Evolutionary conservation across 768 basidiomycete genomes (phyloP), one percentile per base, ranked within the genome.

Genomic region (Boletus tylopilopsis): DNA sequence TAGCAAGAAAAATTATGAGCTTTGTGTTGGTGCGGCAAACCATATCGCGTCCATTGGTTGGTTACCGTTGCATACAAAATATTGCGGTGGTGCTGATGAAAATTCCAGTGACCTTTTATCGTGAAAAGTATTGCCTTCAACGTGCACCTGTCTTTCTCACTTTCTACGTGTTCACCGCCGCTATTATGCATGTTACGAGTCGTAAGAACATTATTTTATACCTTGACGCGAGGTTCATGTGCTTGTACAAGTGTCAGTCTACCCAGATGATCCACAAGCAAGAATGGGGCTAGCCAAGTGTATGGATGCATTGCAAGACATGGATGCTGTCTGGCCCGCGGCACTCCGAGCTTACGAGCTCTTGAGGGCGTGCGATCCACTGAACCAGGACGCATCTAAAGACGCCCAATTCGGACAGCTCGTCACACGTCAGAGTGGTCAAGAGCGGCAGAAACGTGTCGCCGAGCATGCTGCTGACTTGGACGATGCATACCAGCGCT

Each of bases 151-250:
- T 83, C 5, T 90, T 88, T 62, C 68, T 88, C 24, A 84, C 79
- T 58, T 91, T 89, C 61, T 90, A 89, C 59, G 73, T 88, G 15
- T 91, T 91, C 70, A 84, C 84, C 3, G 87, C 87, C 15, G 80
- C 80, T 49, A 80, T 90, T 45, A 88, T 87, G 85, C 89, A 90
- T 58, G 79, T 87, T 39, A 81, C 81, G 2, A 82, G 73, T 34
- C 66, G 88, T 91, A 60, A 56, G 87, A 77, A 1, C 18, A 23
- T 18, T 4, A 6, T 42, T 42, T 22, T 22, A 19, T 44, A 32
- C 38, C 11, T 49, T 29, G 24, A 10, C 15, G 6, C 18, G 32
- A 21, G 4, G 21, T 49, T 50, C 38, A 59, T 41, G 32, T 35
- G 24, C 19, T 35, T 27, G 19, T 42, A 6, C 54, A 84, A 63